Evolutionary conservation across 75 land plant species (phyloP).

Genomic region (Pinus taeda): DNA sequence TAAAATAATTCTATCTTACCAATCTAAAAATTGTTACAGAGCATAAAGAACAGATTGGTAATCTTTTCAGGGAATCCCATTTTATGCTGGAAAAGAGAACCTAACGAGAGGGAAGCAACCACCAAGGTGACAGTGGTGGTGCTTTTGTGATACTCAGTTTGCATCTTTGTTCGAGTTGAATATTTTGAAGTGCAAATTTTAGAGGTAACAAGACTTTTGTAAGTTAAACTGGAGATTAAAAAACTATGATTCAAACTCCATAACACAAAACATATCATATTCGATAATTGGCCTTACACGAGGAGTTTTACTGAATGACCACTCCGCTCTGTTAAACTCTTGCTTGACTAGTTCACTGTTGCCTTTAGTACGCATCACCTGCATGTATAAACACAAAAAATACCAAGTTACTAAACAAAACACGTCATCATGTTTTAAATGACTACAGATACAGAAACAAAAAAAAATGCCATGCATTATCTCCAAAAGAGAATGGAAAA

Average conservation of each 20-base stretch:
- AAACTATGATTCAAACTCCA: neutral
- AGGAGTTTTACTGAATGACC: slow-evolving; percentile 47
- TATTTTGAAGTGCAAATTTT: too few species aligned
- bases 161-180: too few species aligned
- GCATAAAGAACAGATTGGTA: too few species aligned
- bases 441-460: neutral
- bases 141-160: too few species aligned
- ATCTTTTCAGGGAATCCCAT: too few species aligned
- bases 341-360: slow-evolving; percentile 30
- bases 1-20: too few species aligned
- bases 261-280: neutral
- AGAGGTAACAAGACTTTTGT: too few species aligned
- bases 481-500: neutral
- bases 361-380: slow-evolving; percentile 57
- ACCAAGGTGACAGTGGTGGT: too few species aligned
- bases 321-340: slow-evolving; percentile 54
- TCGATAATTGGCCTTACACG: slow-evolving; percentile 23
- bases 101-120: too few species aligned
- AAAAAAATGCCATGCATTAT: neutral
- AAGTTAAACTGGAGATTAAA: too few species aligned
- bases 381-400: slow-evolving; percentile 5
- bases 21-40: too few species aligned
- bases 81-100: too few species aligned
- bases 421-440: neutral
- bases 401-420: neutral